Percentiles rank a stretch among this genome's conserved stretches.
phyloP scores from a whole-genome alignment of 2,329 filamentous ascomycete species.

The Shiraia bambusicola region DNA sequence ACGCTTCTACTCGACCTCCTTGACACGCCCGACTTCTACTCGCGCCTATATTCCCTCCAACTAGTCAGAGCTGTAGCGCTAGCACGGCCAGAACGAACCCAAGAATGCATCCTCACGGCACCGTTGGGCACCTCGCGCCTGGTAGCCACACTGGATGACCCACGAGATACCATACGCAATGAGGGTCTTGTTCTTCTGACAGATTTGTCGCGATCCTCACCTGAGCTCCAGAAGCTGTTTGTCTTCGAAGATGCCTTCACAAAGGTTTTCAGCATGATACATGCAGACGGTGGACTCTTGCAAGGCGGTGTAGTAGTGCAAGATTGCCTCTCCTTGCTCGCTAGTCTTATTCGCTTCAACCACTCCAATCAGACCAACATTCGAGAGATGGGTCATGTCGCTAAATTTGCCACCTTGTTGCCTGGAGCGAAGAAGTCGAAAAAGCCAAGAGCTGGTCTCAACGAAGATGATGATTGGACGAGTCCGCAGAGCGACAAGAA shows the following conservation, averaged over 20 bases:
- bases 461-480: conserved; percentile 70
- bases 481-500: conserved; percentile 82
- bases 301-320: conserved; percentile 87
- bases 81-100: conserved; percentile 84
- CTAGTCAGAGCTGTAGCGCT: conserved; percentile 82
- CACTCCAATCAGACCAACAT: conserved; percentile 92
- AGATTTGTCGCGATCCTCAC: conserved; percentile 80
- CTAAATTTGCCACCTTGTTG: conserved; percentile 69
- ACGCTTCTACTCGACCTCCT: conserved; percentile 86
- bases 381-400: conserved; percentile 82
- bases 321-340: conserved; percentile 87
- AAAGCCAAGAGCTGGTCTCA: conserved; percentile 55
- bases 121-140: conserved; percentile 85
- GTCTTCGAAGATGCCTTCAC: conserved; percentile 95
- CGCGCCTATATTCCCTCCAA: conserved; percentile 86
- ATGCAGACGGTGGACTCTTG: conserved; percentile 74
- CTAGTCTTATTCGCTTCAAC: conserved; percentile 85
- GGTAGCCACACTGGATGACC: conserved; percentile 80
- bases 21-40: conserved; percentile 84
- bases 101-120: conserved; percentile 89
- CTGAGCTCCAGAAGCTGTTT: conserved; percentile 90
- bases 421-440: conserved; percentile 59
- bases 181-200: conserved; percentile 81
- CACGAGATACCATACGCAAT: conserved; percentile 82
- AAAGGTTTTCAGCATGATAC: conserved; percentile 78